phyloP scores from a whole-genome alignment of 1,284 basidiomycete genomes.

The Ganoderma multipileum region DNA sequence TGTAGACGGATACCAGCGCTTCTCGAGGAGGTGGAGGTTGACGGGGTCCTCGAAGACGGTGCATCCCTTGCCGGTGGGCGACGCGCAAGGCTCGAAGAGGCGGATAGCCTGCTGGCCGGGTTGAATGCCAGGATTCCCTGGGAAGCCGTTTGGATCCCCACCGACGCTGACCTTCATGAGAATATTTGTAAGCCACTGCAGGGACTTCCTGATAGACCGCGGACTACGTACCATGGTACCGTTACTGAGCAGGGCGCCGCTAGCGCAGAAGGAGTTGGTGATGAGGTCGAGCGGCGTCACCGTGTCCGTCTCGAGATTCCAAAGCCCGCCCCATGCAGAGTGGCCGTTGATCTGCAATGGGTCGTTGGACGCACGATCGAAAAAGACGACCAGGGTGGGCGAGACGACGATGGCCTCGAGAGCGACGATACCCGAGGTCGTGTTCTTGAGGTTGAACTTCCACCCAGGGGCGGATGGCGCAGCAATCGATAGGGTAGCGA shows the following conservation, averaged over 20 bases:
- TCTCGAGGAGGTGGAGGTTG: slow-evolving; percentile 41
- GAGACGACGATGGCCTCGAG: slow-evolving; percentile 55
- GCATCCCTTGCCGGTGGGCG: slow-evolving; percentile 44
- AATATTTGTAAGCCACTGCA: background rate
- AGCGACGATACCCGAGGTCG: slow-evolving; percentile 51
- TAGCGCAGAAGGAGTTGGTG: slow-evolving; percentile 34
- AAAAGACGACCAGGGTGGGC: slow-evolving; percentile 50
- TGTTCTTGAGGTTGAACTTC: slow-evolving; percentile 38
- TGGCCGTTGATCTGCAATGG: slow-evolving; percentile 21
- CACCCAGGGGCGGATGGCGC: slow-evolving; percentile 15
- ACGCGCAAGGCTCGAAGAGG: slow-evolving; percentile 44
- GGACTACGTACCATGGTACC: slow-evolving; percentile 47
- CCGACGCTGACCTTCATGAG: slow-evolving; percentile 47
- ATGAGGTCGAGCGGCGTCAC: slow-evolving; percentile 19
- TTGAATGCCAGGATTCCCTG: slow-evolving; percentile 42
- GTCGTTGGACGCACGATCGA: slow-evolving; percentile 51
- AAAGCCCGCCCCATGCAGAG: slow-evolving; percentile 21
- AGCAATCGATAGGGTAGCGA: background rate
- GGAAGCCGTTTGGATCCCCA: slow-evolving; percentile 49
- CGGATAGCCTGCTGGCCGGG: slow-evolving; percentile 39
- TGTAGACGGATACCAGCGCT: slow-evolving; percentile 52
- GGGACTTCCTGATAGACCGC: too few species aligned
- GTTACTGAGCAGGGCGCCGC: slow-evolving; percentile 49
- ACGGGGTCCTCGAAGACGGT: slow-evolving; percentile 46
- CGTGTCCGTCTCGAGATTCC: slow-evolving; percentile 39